A percentile compares a stretch with the other conserved stretches of the same genome.
Conservation (phyloP, 1,139 yeast genomes). For the Ogataea hybrid region DNA sequence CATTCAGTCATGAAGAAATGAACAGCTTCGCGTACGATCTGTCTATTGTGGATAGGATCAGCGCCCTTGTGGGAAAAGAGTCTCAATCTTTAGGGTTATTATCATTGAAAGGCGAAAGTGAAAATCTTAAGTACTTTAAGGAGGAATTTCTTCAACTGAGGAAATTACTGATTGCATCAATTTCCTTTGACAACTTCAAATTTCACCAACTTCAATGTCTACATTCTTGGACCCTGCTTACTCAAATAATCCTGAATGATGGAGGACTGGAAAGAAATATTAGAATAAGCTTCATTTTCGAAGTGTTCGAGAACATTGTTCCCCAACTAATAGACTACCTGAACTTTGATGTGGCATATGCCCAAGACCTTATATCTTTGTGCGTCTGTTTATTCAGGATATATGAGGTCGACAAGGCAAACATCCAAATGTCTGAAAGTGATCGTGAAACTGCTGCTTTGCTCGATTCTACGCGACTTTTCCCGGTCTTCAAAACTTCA, state of each 20-base stretch:
- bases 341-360: constrained; percentile 60
- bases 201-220: constrained; percentile 58
- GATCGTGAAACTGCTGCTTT: constrained; percentile 27
- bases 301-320: constrained; percentile 68
- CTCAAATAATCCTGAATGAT: constrained; percentile 70
- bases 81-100: constrained; percentile 19
- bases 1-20: neutral
- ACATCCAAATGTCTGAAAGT: constrained; percentile 26
- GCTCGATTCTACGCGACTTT: constrained; percentile 46
- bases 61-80: constrained; percentile 25
- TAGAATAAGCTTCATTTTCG: constrained; percentile 64
- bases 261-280: constrained; percentile 41
- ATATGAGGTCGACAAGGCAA: constrained; percentile 47
- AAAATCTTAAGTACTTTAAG: constrained; percentile 16
- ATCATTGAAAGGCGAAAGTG: constrained; percentile 10
- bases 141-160: constrained; percentile 23
- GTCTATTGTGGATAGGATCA: constrained; percentile 28
- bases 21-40: constrained; percentile 26
- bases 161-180: constrained; percentile 41
- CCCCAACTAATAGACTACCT: constrained; percentile 78
- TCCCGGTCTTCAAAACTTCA: constrained; percentile 71
- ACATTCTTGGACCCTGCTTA: constrained; percentile 80
- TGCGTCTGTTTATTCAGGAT: constrained; percentile 69
- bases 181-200: constrained; percentile 46
- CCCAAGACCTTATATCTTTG: constrained; percentile 75